Percentiles rank a stretch among this genome's conserved stretches.
These are phyloP conservation scores for Vachellia pachyceras DNA, from an alignment of 306 rosid species.

Conservation along the genomic window DNA sequence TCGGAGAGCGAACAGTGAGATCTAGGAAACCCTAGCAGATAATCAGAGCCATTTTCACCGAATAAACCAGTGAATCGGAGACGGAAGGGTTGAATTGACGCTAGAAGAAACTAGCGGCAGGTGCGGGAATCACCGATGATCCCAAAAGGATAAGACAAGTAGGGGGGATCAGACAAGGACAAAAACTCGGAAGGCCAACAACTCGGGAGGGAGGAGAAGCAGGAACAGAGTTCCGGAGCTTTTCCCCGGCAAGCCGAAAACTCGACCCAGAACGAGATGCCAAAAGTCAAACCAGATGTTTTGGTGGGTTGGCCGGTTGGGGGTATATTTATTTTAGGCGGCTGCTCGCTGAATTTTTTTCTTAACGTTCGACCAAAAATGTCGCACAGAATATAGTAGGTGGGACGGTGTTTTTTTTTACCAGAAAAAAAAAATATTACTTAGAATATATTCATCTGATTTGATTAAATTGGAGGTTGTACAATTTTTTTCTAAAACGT, in stretches of 20 bases:
- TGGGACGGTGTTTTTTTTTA: too few relatives aligned
- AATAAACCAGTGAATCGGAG: slow-evolving; percentile 37
- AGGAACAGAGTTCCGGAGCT: not conserved
- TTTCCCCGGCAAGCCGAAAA: not conserved
- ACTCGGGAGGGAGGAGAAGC: not conserved
- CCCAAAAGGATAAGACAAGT: not conserved
- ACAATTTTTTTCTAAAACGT: too few relatives aligned
- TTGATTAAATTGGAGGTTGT: too few relatives aligned
- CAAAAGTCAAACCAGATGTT: not conserved
- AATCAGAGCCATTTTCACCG: slow-evolving; percentile 46
- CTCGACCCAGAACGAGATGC: not conserved
- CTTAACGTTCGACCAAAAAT: not conserved
- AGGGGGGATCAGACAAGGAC: not conserved
- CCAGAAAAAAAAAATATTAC: too few relatives aligned
- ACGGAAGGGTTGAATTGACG: slow-evolving; percentile 48
- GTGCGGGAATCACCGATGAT: slow-evolving; percentile 33
- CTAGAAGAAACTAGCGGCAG: not conserved
- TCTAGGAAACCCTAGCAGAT: slow-evolving; percentile 53
- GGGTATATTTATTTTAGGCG: not conserved
- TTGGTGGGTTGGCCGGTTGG: not conserved
- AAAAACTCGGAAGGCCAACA: not conserved
- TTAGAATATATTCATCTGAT: too few relatives aligned
- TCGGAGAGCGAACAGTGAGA: slow-evolving; percentile 33
- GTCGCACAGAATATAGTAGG: too few relatives aligned
- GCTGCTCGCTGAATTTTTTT: not conserved